Evolutionary conservation across 2,329 filamentous ascomycete species (phyloP).

Genomic region (Neonectria sp.): DNA sequence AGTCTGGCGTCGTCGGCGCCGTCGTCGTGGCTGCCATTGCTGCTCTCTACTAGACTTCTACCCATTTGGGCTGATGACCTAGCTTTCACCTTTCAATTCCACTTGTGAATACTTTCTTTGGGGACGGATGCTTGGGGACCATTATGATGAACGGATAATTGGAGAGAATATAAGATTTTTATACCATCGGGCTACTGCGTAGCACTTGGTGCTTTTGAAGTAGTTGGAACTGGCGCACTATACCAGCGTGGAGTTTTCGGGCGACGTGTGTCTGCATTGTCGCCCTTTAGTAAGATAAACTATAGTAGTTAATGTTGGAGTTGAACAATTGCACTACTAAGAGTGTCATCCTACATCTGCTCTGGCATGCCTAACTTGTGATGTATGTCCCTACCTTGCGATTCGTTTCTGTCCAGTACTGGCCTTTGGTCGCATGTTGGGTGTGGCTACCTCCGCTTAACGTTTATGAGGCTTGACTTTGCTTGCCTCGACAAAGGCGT

Average conservation of each 20-base stretch:
- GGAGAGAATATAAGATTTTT: constrained; percentile 32
- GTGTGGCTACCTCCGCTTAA: too few species aligned
- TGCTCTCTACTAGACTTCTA: constrained; percentile 52
- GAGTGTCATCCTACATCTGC: neutral
- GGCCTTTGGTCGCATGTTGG: too few species aligned
- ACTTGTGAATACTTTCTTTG: constrained; percentile 44
- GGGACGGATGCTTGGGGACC: constrained; percentile 51
- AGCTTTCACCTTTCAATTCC: constrained; percentile 30
- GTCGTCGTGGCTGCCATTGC: constrained; percentile 58
- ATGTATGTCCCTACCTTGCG: neutral
- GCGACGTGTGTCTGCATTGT: constrained; percentile 34
- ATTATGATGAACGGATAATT: constrained; percentile 30
- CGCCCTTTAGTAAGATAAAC: constrained; percentile 36
- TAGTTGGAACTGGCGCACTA: constrained; percentile 45
- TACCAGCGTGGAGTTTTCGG: constrained; percentile 47
- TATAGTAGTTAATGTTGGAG: constrained; percentile 38
- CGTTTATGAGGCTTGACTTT: neutral
- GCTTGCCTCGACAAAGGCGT: too few species aligned
- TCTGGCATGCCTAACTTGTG: neutral
- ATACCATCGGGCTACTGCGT: constrained; percentile 37
- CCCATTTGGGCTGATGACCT: constrained; percentile 22
- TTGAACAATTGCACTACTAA: constrained; percentile 18
- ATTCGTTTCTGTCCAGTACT: too few species aligned
- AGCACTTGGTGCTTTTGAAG: constrained; percentile 43
- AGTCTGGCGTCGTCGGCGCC: constrained; percentile 58